These are phyloP conservation scores for Euryodendron excelsum DNA, from an alignment of 148 eudicot genomes.

Conservation along the genomic window DNA sequence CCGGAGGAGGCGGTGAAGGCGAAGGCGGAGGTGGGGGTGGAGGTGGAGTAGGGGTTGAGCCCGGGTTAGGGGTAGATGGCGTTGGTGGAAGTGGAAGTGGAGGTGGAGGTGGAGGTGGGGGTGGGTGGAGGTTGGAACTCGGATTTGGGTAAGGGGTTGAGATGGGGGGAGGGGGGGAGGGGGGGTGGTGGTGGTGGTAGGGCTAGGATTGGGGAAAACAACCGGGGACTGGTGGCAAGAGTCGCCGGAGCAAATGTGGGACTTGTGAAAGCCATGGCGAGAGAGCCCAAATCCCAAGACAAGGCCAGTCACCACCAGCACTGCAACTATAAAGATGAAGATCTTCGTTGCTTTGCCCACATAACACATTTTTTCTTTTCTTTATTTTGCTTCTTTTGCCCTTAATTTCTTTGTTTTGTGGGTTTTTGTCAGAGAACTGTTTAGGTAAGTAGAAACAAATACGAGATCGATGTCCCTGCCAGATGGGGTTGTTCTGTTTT, in stretches of 20 bases:
- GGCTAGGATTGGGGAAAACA: conserved; percentile 10
- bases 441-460: not conserved
- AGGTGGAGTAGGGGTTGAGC: not conserved
- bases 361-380: conserved; percentile 58
- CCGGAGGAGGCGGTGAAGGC: conserved; percentile 25
- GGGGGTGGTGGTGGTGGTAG: conserved; percentile 19
- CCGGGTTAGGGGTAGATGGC: conserved; percentile 10
- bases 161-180: conserved; percentile 15
- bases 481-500: not conserved
- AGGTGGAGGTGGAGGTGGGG: conserved; percentile 14
- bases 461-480: not conserved
- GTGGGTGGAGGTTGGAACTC: conserved; percentile 1
- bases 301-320: conserved; percentile 52
- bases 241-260: conserved; percentile 39
- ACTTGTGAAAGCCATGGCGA: conserved; percentile 29
- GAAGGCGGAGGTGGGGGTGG: conserved; percentile 26
- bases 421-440: not conserved
- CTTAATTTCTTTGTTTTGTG: not conserved
- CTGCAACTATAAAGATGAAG: conserved; percentile 74
- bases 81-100: conserved; percentile 16
- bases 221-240: conserved; percentile 21
- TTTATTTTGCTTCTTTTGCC: not conserved
- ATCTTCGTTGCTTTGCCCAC: conserved; percentile 97
- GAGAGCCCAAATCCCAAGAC: conserved; percentile 61
- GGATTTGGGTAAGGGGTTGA: not conserved